Conservation (phyloP, 345 rosid species). For the Acer campestre region DNA sequence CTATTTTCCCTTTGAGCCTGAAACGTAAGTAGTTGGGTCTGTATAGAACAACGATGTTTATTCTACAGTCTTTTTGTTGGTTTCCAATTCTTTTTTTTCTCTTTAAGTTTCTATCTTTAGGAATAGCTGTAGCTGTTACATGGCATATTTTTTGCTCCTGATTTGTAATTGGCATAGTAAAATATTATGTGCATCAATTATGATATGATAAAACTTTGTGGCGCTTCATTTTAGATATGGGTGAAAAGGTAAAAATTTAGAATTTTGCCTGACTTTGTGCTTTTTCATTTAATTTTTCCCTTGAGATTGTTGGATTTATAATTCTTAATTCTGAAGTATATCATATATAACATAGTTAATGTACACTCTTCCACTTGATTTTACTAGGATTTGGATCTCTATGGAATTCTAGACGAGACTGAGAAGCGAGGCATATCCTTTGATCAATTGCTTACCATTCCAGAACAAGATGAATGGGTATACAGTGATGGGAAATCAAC, state of each 20-base stretch:
- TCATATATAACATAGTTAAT: neutral
- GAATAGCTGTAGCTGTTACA: neutral
- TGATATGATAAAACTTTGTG: neutral
- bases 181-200: neutral
- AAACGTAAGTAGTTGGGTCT: neutral
- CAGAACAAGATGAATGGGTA: conserved; percentile 95
- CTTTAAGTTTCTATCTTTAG: neutral
- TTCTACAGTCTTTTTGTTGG: neutral
- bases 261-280: neutral
- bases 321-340: neutral
- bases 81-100: neutral
- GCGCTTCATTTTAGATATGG: neutral
- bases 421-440: conserved; percentile 82
- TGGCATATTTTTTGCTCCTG: neutral
- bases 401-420: conserved; percentile 72
- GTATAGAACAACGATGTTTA: neutral
- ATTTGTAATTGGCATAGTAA: neutral
- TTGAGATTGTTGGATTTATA: neutral
- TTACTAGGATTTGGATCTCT: conserved; percentile 71
- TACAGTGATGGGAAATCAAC: conserved; percentile 97
- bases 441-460: conserved; percentile 81
- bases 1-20: neutral
- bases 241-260: too few species aligned
- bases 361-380: neutral
- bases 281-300: neutral